Base-by-base conservation (phyloP, 495 filamentous ascomycete species). In the Glonium stellatum region DNA sequence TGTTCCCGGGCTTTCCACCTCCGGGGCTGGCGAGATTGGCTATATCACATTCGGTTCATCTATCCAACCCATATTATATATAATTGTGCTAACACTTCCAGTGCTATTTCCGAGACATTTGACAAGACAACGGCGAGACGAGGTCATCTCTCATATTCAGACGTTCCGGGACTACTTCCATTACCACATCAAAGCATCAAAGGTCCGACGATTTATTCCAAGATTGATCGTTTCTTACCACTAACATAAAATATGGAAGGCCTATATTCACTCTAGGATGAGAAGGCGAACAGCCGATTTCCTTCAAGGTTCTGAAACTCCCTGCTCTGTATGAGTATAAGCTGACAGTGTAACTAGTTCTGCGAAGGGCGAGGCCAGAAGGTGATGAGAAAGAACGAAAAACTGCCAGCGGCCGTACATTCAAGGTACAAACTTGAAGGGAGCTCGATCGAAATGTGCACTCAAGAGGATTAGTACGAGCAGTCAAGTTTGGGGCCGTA, bases 111-210 rank as follows among this genome's bases (percentile, higher is more conserved):
- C 93, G 25, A 83, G 93, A 60, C 93, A 99, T 72, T 78, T 99
- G 58, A 95, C 91, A 4, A 83, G 81, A 2, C 90, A 96, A 73
- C 82, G 89, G 68, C 85, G 93, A 74, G 86, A 89, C 49, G 92
- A 97, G 59, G 92, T 89, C 71, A 97, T 99, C 67, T 96, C 90
- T 39, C 93, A 99, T 69, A 96, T 99, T 66, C 95, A 99, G 76
- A 99, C 92, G 18, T 99, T 99, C 88, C 88, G 93, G 59, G 95
- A 97, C 68, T 97, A 99, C 73, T 99, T 99, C 80, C 93, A 99
- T 73, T 99, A 99, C 73, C 93, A 99, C 75, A 99, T 99, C 78
- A 99, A 99, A 76, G 93, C 93, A 27, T 95, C 92, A 49, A 97
- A 96, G 79, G 86, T 87, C 72, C 57, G 76, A 44, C 4, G 18